Evolutionary conservation across 495 filamentous ascomycete species (phyloP).

Genomic region (Lepidopterella palustris): DNA sequence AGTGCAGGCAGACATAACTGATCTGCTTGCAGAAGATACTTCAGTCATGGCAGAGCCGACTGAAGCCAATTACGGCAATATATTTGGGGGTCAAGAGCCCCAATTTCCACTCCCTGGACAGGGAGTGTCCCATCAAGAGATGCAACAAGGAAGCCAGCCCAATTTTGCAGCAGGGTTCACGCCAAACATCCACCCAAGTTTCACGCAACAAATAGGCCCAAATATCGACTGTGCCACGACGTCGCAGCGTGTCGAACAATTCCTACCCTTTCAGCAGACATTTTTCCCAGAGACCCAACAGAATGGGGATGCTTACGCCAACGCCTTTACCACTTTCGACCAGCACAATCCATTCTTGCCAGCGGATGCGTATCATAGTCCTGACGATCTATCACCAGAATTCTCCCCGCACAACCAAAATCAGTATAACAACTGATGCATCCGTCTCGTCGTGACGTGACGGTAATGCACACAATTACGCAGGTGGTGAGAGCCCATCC

Average conservation of each 20-base stretch:
- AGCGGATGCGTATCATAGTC: too few relatives aligned
- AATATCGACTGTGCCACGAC: not conserved
- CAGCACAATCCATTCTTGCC: not conserved
- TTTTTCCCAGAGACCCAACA: not conserved
- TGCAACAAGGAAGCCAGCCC: not conserved
- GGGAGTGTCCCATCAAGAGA: not conserved
- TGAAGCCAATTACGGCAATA: not conserved
- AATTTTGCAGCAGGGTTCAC: not conserved
- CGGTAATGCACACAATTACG: too few relatives aligned
- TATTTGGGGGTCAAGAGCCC: not conserved
- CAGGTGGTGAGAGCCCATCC: too few relatives aligned
- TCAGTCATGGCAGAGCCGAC: not conserved
- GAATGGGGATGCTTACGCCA: not conserved
- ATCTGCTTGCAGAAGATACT: not conserved
- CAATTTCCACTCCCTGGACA: not conserved
- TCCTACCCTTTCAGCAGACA: not conserved
- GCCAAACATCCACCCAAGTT: not conserved
- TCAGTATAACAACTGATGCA: too few relatives aligned
- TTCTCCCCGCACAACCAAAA: too few relatives aligned
- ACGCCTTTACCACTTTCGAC: not conserved
- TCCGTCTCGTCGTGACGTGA: too few relatives aligned
- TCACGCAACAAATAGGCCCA: not conserved
- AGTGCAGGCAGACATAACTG: not conserved
- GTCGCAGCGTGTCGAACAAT: not conserved
- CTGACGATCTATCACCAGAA: too few relatives aligned